phyloP scores from a whole-genome alignment of 1,139 yeast species.

The Scheffersomyces cryptocercus region DNA sequence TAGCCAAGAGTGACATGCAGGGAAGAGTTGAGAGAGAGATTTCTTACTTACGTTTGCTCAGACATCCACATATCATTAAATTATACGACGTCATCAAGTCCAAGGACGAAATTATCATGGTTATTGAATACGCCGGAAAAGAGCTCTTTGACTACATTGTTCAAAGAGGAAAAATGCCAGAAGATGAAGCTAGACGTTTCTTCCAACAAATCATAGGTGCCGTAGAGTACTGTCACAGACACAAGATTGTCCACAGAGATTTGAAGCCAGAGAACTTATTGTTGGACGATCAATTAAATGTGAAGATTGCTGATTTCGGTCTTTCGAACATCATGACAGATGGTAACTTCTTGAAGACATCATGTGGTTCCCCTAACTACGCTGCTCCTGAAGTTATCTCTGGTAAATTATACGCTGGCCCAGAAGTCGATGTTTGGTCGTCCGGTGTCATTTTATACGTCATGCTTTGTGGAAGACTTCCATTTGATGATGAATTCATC shows the following conservation, averaged over 20 bases:
- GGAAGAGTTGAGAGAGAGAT: slow-evolving; percentile 96
- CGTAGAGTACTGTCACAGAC: slow-evolving; percentile 96
- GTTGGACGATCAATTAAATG: slow-evolving; percentile 87
- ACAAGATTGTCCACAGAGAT: slow-evolving; percentile 96
- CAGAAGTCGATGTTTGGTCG: slow-evolving; percentile 99
- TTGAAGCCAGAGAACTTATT: slow-evolving; percentile 92
- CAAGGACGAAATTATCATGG: slow-evolving; percentile 96
- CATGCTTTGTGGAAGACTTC: slow-evolving; percentile 95
- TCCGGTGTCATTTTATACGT: slow-evolving; percentile 96
- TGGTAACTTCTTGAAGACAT: slow-evolving; percentile 92
- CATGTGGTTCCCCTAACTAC: slow-evolving; percentile 96
- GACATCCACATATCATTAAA: slow-evolving; percentile 97
- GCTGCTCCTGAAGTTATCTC: slow-evolving; percentile 98
- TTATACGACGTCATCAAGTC: slow-evolving; percentile 95
- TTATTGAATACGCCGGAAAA: slow-evolving; percentile 94
- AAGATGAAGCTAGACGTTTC: slow-evolving; percentile 89
- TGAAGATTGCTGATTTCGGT: slow-evolving; percentile 96
- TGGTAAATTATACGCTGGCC: slow-evolving; percentile 96
- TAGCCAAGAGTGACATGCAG: slow-evolving; percentile 97
- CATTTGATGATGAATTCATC: slow-evolving; percentile 96
- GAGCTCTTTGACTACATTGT: slow-evolving; percentile 96
- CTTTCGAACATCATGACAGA: slow-evolving; percentile 96
- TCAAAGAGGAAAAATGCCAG: slow-evolving; percentile 93
- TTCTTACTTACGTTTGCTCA: slow-evolving; percentile 78
- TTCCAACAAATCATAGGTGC: slow-evolving; percentile 98